Base-by-base conservation (phyloP, 495 filamentous ascomycete species). In the Penicillium herquei region DNA sequence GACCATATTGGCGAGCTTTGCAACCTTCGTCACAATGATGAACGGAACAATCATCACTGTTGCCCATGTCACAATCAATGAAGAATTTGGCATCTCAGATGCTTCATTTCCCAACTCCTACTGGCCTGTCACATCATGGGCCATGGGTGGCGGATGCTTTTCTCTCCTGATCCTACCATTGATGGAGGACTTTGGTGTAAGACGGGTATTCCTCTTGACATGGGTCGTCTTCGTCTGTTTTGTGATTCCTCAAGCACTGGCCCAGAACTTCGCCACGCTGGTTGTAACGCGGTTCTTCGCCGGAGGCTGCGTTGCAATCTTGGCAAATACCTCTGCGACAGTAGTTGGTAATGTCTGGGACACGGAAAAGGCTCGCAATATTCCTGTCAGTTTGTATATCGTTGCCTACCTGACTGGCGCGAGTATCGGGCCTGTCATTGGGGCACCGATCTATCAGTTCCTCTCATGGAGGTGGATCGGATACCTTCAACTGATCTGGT, bases 121-220 rank as follows among this genome's bases (percentile, higher is more conserved):
- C 66, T 84, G 80, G 79, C 66, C 74, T 2, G 70, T 81, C 5
- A 67, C 76, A 2, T 70, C 73, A 10, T 84, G 81, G 81, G 72
- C 67, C 12, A 33, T 78, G 0, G 81, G 81, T 0, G 81, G 75
- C 1, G 78, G 69, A 17, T 53, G 73, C 17, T 72, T 69, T 14
- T 76, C 80, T 1, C 55, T 83, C 16, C 39, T 82, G 26, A 63
- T 76, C 16, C 62, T 84, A 6, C 81, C 81, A 1, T 55, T 83
- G 0, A 78, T 81, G 71, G 81, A 84, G 53, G 70, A 79, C 47
- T 73, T 72, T 41, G 81, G 81, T 18, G 68, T 78, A 17, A 64
- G 78, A 57, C 58, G 63, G 49, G 75, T 74, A 6, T 81, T 78
- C 57, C 44, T 83, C 6, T 51, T 66, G 14, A 67, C 68, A 1